Conservation (phyloP, 1,284 basidiomycete species). For the Apiotrichum gracile region DNA sequence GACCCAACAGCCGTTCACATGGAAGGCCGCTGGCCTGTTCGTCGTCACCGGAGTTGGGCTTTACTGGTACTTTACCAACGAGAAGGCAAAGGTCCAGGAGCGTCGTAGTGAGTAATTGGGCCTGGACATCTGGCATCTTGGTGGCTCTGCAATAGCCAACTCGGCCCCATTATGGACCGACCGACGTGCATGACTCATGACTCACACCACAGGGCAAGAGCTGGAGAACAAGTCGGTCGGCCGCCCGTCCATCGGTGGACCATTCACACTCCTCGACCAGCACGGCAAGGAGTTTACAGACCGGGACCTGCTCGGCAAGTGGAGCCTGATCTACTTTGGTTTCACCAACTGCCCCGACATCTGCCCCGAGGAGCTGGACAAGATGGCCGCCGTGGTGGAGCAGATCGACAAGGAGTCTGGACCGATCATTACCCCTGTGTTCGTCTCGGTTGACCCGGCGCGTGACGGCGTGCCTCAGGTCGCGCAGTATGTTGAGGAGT, state of each 20-base stretch:
- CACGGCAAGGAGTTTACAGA: slow-evolving; percentile 70
- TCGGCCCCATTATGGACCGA: background rate
- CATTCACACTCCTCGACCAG: slow-evolving; percentile 71
- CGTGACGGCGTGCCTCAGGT: slow-evolving; percentile 66
- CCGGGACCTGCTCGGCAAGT: slow-evolving; percentile 73
- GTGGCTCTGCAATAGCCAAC: too few species aligned
- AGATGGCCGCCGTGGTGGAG: slow-evolving; percentile 79
- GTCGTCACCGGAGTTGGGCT: slow-evolving; percentile 73
- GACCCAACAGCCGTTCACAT: slow-evolving; percentile 70
- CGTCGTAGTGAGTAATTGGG: slow-evolving; percentile 55
- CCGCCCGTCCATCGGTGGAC: slow-evolving; percentile 76
- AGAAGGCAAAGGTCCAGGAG: slow-evolving; percentile 74
- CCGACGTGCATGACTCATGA: background rate
- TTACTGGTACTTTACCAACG: slow-evolving; percentile 80
- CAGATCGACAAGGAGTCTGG: slow-evolving; percentile 61
- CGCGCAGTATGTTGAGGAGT: slow-evolving; percentile 60
- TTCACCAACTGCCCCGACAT: slow-evolving; percentile 99
- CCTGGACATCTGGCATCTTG: too few species aligned
- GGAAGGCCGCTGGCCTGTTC: slow-evolving; percentile 74
- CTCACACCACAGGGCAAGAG: slow-evolving; percentile 56
- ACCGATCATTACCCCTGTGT: slow-evolving; percentile 68
- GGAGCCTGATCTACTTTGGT: slow-evolving; percentile 88
- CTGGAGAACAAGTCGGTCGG: slow-evolving; percentile 55
- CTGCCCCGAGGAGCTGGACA: slow-evolving; percentile 96
- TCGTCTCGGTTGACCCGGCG: slow-evolving; percentile 94